phyloP scores from a whole-genome alignment of 345 rosid species.

The Populus davidiana region DNA sequence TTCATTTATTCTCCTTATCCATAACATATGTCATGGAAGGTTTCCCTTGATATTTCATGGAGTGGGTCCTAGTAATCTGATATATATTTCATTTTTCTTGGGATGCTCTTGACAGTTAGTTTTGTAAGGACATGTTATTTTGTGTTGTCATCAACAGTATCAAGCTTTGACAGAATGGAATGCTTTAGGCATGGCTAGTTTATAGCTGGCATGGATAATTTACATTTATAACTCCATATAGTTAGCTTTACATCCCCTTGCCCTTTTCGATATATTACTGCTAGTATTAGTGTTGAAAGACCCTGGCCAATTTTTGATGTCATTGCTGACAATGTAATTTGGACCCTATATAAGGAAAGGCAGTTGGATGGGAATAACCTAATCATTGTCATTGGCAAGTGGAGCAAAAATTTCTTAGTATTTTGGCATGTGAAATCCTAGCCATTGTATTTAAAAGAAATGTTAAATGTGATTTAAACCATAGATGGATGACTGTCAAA shows the following conservation, averaged over 20 bases:
- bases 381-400: neutral
- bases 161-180: neutral
- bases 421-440: conserved; percentile 6
- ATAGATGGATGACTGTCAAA: neutral
- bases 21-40: too few relatives aligned
- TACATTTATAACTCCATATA: neutral
- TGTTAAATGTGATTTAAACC: neutral
- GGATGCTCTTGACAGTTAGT: neutral
- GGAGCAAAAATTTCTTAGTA: neutral
- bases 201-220: neutral
- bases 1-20: neutral
- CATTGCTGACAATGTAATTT: neutral
- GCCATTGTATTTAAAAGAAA: neutral
- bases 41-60: neutral
- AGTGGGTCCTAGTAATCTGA: neutral
- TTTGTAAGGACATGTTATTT: neutral
- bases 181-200: neutral
- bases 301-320: neutral
- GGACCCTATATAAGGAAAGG: neutral
- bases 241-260: too few relatives aligned
- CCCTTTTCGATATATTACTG: neutral
- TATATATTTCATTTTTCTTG: neutral
- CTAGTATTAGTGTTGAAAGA: neutral
- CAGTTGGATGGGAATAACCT: neutral
- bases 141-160: neutral